These are phyloP conservation scores for Cytospora chrysosperma DNA, from an alignment of 2,329 filamentous ascomycete genomes.

Conservation along the genomic window DNA sequence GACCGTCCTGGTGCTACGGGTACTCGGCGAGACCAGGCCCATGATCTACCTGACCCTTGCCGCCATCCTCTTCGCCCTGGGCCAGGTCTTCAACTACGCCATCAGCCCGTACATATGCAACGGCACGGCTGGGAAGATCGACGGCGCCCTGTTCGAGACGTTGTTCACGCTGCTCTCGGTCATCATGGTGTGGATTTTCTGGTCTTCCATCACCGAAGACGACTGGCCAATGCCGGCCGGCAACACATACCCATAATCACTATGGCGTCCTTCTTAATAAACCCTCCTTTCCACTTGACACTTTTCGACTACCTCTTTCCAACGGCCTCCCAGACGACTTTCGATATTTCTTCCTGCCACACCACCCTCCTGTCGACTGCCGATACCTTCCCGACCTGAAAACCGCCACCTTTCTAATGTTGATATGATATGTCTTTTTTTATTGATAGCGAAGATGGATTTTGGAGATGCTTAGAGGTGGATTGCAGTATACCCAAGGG, in stretches of 20 bases:
- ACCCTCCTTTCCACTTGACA: background rate
- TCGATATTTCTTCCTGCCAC: background rate
- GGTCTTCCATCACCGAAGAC: constrained; percentile 98
- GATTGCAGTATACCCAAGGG: background rate
- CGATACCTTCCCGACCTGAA: background rate
- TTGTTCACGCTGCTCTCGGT: constrained; percentile 87
- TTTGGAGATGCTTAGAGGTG: background rate
- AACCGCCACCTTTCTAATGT: background rate
- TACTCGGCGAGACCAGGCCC: constrained; percentile 86
- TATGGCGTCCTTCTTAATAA: background rate
- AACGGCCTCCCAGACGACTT: background rate
- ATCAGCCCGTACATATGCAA: constrained; percentile 88
- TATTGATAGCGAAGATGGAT: background rate
- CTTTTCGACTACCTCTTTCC: background rate
- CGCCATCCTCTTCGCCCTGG: constrained; percentile 80
- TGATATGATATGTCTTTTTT: background rate
- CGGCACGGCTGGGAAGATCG: constrained; percentile 80
- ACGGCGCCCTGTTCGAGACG: constrained; percentile 89
- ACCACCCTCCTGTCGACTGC: background rate
- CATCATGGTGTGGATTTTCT: constrained; percentile 86
- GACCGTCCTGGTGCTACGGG: constrained; percentile 74
- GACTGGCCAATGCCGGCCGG: constrained; percentile 74
- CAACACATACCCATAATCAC: constrained; percentile 29
- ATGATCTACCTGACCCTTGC: constrained; percentile 83
- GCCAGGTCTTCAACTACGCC: constrained; percentile 95